phyloP scores from a whole-genome alignment of 2,329 filamentous ascomycete genomes.

The Fusarium annulatum region DNA sequence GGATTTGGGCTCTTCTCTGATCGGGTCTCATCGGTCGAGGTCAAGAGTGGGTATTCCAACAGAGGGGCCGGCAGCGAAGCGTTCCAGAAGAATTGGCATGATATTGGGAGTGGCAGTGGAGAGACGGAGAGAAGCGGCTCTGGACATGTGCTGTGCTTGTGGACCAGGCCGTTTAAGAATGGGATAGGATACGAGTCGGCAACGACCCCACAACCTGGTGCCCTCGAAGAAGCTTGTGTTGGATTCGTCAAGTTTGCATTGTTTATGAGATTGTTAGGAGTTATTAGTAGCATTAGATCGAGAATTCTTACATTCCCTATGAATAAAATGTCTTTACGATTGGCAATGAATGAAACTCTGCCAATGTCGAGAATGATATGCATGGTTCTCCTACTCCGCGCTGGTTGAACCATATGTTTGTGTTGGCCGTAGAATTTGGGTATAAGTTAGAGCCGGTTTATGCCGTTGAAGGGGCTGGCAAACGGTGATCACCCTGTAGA shows the following conservation, averaged over 20 bases:
- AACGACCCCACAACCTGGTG: neutral
- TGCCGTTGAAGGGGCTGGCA: conserved; percentile 14
- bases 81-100: conserved; percentile 23
- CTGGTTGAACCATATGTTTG: neutral
- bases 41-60: conserved; percentile 19
- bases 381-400: neutral
- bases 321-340: neutral
- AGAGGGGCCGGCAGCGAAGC: conserved; percentile 13
- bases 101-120: conserved; percentile 17
- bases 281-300: neutral
- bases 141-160: conserved; percentile 16
- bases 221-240: neutral
- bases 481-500: neutral
- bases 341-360: neutral
- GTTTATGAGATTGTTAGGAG: conserved; percentile 2
- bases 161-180: conserved; percentile 11
- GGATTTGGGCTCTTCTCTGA: neutral
- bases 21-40: conserved; percentile 35
- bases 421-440: neutral
- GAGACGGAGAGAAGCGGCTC: conserved; percentile 36
- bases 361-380: neutral
- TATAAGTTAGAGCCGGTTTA: conserved; percentile 25
- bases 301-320: conserved; percentile 1
- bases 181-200: neutral
- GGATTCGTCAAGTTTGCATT: neutral